Evolutionary conservation across 768 basidiomycete genomes (phyloP), one percentile per base, ranked within the genome.

Genomic region (Termitomyces sp.): DNA sequence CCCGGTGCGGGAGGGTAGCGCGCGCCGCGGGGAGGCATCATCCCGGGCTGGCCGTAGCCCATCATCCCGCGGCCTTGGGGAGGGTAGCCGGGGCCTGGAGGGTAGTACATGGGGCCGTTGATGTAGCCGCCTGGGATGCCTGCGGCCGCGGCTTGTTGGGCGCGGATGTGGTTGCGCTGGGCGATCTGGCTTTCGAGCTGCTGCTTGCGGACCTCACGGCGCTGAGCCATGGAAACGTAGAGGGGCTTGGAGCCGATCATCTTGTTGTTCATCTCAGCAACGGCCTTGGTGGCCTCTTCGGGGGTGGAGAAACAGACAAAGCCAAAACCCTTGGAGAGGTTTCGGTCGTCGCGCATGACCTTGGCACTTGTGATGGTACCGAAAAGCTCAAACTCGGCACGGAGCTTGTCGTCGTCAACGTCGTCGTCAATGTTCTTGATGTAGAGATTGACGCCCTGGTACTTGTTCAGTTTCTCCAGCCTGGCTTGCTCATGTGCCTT

Each of bases 241-340:
- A 99, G 85, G 50, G 97, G 97, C 78, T 99, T 99, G 63, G 89
- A 84, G 62, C 96, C 96, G 68, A 98, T 93, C 89, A 98, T 98
- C 80, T 95, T 96, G 85, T 97, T 98, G 84, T 99, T 99, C 95
- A 99, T 97, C 80, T 99, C 97, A 47, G 94, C 92, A 58, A 98
- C 94, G 59, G 97, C 97, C 79, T 98, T 98, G 68, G 94, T 98
- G 16, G 97, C 95, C 76, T 99, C 97, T 62, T 99, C 97, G 44
- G 97, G 95, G 53, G 93, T 88, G 31, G 94, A 92, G 82, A 94
- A 99, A 76, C 97, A 99, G 65, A 99, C 97, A 69, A 99, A 99
- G 61, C 97, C 97, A 68, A 99, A 99, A 63, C 96, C 95, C 71
- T 95, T 94, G 27, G 95, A 97, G 54, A 81, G 84, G 60, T 82